Percentiles rank a stretch among this genome's conserved stretches.
Conservation (phyloP, 192 early-diverging fungal genomes). For the Umbelopsis sp. region DNA sequence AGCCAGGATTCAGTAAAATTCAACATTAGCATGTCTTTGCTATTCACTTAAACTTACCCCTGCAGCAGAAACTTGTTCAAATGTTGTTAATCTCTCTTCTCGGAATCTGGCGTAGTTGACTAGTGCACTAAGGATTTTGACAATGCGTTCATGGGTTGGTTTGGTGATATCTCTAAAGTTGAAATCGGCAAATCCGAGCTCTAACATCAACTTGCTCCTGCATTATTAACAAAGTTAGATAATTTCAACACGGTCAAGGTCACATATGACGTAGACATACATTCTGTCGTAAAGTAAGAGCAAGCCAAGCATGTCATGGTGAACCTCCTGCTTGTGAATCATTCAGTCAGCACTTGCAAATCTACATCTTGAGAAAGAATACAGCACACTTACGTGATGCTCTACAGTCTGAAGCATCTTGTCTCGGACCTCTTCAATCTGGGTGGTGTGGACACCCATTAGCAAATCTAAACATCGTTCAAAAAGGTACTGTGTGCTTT, state of each 20-base stretch:
- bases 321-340: background rate
- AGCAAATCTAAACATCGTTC: slow-evolving; percentile 3
- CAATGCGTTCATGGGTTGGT: background rate
- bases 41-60: background rate
- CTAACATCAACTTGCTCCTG: slow-evolving; percentile 15
- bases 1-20: background rate
- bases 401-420: background rate
- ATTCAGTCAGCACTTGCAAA: too few relatives aligned
- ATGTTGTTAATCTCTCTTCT: slow-evolving; percentile 9
- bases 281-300: slow-evolving; percentile 8
- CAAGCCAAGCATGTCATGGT: slow-evolving; percentile 4
- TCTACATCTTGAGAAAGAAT: background rate
- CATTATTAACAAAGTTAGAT: background rate
- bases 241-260: background rate
- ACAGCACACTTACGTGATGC: background rate
- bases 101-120: slow-evolving; percentile 12
- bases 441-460: background rate
- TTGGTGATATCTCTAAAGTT: background rate
- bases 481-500: background rate
- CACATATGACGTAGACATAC: background rate
- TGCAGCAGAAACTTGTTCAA: slow-evolving; percentile 12
- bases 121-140: slow-evolving; percentile 1
- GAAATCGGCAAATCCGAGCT: slow-evolving; percentile 6
- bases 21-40: too few relatives aligned
- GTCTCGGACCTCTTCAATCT: slow-evolving; percentile 9